These are phyloP conservation scores for Calamus simplicifolius DNA, from an alignment of 176 grass and related monocot species.

Conservation along the genomic window DNA sequence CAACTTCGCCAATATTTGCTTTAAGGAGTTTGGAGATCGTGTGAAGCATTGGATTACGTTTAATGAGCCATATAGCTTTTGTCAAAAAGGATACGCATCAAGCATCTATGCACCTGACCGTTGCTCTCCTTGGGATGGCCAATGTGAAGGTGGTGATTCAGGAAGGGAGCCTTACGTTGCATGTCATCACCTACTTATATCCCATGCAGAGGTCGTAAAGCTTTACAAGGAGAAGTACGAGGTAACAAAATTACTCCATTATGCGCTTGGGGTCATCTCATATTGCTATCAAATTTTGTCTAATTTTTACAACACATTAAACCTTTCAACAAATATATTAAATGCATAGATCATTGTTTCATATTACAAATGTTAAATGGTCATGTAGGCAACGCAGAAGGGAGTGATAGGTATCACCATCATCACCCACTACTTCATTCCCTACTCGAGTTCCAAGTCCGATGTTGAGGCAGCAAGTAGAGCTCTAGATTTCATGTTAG, in stretches of 20 bases:
- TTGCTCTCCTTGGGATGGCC: not conserved
- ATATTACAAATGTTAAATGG: not conserved
- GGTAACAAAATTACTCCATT: not conserved
- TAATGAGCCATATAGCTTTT: not conserved
- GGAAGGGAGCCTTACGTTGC: not conserved
- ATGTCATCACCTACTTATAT: not conserved
- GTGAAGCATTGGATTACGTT: conserved; percentile 9
- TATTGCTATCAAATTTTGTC: too few relatives aligned
- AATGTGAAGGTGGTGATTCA: not conserved
- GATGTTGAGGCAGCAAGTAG: conserved; percentile 32
- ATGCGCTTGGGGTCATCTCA: too few relatives aligned
- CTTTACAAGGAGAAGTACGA: conserved; percentile 32
- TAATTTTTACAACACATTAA: too few relatives aligned
- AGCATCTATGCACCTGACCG: not conserved
- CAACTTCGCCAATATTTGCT: not conserved
- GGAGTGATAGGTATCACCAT: conserved; percentile 51
- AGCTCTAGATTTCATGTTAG: conserved; percentile 62
- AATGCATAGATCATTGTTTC: too few relatives aligned
- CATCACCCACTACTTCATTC: conserved; percentile 49
- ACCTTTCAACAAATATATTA: too few relatives aligned
- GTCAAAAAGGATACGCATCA: not conserved
- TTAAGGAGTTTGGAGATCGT: not conserved
- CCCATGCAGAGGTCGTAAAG: not conserved
- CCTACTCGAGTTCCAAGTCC: conserved; percentile 16
- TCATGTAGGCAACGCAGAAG: conserved; percentile 29